Conservation (phyloP, 1,139 yeast genomes). For the Zygotorulaspora mrakii region DNA sequence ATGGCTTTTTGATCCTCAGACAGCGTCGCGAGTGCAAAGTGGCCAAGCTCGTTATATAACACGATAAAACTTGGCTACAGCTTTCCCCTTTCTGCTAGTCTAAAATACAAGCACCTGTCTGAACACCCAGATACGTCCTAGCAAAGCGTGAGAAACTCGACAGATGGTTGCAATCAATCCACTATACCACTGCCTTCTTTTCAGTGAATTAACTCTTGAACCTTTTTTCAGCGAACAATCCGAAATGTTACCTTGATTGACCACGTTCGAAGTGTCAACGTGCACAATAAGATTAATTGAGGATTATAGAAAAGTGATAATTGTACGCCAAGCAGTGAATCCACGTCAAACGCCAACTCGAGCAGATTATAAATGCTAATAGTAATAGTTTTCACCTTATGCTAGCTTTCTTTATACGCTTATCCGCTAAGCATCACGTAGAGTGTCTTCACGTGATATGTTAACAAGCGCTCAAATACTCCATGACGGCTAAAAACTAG, state of each 20-base stretch:
- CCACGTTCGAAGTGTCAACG: slow-evolving; percentile 1
- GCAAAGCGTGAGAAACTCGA: neutral
- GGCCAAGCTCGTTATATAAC: neutral
- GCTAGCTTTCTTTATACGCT: too few species aligned
- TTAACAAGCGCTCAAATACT: neutral
- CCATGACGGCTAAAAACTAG: neutral
- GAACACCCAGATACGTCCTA: neutral
- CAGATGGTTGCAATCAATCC: neutral
- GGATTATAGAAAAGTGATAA: too few species aligned
- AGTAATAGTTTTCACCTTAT: too few species aligned
- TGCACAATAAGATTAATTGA: neutral
- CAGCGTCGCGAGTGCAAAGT: too few species aligned
- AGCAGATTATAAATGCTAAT: too few species aligned
- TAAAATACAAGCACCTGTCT: neutral
- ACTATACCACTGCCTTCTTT: neutral
- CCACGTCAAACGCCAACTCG: too few species aligned
- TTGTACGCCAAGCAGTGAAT: too few species aligned
- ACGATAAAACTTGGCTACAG: neutral
- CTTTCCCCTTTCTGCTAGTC: neutral
- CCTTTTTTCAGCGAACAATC: slow-evolving; percentile 1
- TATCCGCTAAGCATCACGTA: too few species aligned
- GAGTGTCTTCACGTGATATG: neutral
- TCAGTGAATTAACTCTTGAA: neutral
- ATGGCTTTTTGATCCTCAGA: slow-evolving; percentile 1
- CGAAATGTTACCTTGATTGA: neutral